Conservation (phyloP, 208 protist species). For the Acanthamoeba pearcei region DNA sequence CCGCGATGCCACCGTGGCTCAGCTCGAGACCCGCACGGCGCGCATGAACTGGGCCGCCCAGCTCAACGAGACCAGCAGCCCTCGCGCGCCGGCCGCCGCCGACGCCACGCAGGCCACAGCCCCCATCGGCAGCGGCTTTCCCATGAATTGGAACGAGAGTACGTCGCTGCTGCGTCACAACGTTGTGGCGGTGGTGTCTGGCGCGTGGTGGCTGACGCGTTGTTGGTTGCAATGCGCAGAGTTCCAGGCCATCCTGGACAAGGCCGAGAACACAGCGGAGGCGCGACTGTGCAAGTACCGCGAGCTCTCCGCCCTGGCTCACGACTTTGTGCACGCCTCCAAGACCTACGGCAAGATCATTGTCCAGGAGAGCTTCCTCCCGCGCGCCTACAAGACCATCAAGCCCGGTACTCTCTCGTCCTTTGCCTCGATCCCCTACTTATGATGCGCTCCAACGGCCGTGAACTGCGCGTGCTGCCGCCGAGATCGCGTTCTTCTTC, state of each 20-base stretch:
- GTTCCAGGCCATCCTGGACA: conserved; percentile 56
- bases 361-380: conserved; percentile 69
- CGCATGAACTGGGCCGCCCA: not conserved
- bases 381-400: conserved; percentile 71
- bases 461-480: too few species aligned
- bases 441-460: not conserved
- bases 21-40: not conserved
- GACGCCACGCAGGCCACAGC: not conserved
- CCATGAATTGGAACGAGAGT: conserved; percentile 72
- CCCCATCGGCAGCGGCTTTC: not conserved
- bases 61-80: not conserved
- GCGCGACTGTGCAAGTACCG: conserved; percentile 56
- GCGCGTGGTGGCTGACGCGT: not conserved
- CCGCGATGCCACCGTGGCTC: not conserved
- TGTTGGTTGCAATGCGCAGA: not conserved
- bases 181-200: not conserved
- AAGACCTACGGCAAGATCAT: conserved; percentile 77
- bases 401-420: not conserved
- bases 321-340: conserved; percentile 75
- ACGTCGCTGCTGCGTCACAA: not conserved
- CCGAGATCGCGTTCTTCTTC: too few species aligned
- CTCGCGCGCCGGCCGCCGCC: not conserved
- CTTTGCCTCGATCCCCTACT: not conserved
- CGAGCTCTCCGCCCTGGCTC: conserved; percentile 52
- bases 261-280: conserved; percentile 46